Evolutionary conservation across 164 flowering plant species (phyloP), one percentile per base, ranked within the genome.

Genomic region (Vitis riparia): DNA sequence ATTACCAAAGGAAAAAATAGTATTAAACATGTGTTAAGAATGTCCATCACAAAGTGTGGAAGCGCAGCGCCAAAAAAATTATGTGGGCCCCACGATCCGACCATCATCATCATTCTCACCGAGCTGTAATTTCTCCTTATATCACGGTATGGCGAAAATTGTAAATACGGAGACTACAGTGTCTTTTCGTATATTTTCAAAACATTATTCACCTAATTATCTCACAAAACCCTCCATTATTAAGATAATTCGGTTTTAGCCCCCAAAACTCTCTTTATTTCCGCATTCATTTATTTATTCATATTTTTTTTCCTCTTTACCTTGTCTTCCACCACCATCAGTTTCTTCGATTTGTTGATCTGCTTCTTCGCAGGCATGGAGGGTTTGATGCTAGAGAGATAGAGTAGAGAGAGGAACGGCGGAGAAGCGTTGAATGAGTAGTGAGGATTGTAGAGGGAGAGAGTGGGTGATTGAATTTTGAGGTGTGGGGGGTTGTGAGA

Each of bases 261-360:
- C 67, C 57, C 32, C 56, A 65, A n/a, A 19, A 17, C 27, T 50
- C 27, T 50, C 53, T 47, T 58, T 68, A 17, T 57, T 57, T 68
- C 52, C 17, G n/a, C 11, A 44, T 29, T 29, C 70, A 15, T 55
- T 11, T 44, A 9, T 55, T 17, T 47, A 44, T 56, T 56, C 10
- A 50, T 29, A 29, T 59, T 52, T 1, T 69, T 58, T 59, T 14
- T 66, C 71, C 58, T 69, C 77, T 78, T 80, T 75, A 61, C 76
- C 75, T 78, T 78, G 67, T 69, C 74, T 72, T 65, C 69, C 71
- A 73, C 79, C 70, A 76, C 75, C 75, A 72, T 16, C 73, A 68
- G 51, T 76, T 79, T 78, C 78, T 75, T 79, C 78, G 82, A 77
- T 81, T 84, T 73, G 84, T 79, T 84, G 87, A 84, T 84, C 85